These are phyloP conservation scores for Spathaspora girioi DNA, from an alignment of 805 yeast genomes.

Conservation along the genomic window DNA sequence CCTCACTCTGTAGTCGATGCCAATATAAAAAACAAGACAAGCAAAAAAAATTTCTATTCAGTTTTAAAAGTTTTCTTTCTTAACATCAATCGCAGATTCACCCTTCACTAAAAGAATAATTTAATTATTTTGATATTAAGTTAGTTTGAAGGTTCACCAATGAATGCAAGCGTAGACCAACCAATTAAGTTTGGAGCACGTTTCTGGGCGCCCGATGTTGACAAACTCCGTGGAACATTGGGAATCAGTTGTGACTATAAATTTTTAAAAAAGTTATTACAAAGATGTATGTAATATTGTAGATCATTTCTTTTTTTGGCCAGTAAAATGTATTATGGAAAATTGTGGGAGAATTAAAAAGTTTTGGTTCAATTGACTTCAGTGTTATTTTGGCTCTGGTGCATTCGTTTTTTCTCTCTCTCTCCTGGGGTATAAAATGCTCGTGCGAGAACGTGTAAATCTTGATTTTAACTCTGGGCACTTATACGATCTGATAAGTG, in stretches of 20 bases:
- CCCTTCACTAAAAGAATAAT: constrained; percentile 20
- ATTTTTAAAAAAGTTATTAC: constrained; percentile 9
- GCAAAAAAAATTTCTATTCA: background rate
- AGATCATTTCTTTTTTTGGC: background rate
- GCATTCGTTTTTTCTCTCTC: background rate
- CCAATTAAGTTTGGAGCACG: constrained; percentile 37
- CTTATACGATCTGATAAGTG: background rate
- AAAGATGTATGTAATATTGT: background rate
- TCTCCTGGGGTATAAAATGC: background rate
- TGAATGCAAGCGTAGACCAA: constrained; percentile 36
- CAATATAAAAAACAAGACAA: background rate
- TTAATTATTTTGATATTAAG: constrained; percentile 10
- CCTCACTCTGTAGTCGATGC: background rate
- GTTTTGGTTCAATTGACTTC: too few relatives aligned
- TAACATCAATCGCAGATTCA: constrained; percentile 40
- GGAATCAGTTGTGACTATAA: constrained; percentile 44
- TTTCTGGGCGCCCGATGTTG: constrained; percentile 47
- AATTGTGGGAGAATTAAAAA: too few relatives aligned
- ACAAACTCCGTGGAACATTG: constrained; percentile 34
- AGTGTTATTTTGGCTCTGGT: too few relatives aligned
- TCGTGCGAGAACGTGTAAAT: too few relatives aligned
- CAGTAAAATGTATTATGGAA: too few relatives aligned
- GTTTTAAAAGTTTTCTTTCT: constrained; percentile 8
- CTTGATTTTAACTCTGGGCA: background rate
- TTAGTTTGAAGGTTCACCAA: constrained; percentile 20